phyloP scores from a whole-genome alignment of 169 alveolate genomes.

The Plasmodium vivax region DNA sequence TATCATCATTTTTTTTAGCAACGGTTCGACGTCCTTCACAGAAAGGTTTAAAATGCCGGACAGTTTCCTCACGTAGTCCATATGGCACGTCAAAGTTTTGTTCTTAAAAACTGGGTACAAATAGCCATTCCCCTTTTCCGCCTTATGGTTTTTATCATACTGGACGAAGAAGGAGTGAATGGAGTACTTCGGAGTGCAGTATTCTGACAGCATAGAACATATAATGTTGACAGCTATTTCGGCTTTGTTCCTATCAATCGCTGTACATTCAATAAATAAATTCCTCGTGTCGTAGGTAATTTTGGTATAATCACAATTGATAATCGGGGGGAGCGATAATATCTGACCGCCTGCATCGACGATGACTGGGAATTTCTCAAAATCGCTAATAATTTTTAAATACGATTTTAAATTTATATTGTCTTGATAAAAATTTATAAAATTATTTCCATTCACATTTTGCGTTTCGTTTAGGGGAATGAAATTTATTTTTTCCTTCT shows the following conservation, averaged over 20 bases:
- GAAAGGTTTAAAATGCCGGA: conserved; percentile 78
- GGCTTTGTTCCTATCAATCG: conserved; percentile 86
- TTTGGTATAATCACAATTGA: conserved; percentile 96
- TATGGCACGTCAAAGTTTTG: conserved; percentile 32
- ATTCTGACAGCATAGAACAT: conserved; percentile 67
- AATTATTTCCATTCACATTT: conserved; percentile 76
- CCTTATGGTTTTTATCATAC: conserved; percentile 26
- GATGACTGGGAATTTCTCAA: conserved; percentile 92
- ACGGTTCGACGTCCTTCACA: conserved; percentile 61
- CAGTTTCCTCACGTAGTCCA: conserved; percentile 73
- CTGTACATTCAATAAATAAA: conserved; percentile 97
- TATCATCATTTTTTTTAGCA: conserved; percentile 85
- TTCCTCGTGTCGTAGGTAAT: conserved; percentile 95
- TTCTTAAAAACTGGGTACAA: conserved; percentile 39
- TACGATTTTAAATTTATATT: conserved; percentile 88
- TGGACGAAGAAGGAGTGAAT: conserved; percentile 37
- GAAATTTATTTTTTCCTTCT: conserved; percentile 92
- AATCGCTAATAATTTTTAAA: conserved; percentile 87
- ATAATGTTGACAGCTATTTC: conserved; percentile 69
- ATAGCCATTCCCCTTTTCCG: conserved; percentile 40
- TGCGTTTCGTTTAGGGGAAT: conserved; percentile 93
- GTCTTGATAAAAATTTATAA: conserved; percentile 3
- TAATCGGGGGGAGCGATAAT: conserved; percentile 98
- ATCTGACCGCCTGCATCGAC: conserved; percentile 92
- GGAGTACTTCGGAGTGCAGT: conserved; percentile 38